phyloP scores from a whole-genome alignment of 148 eudicot species.

The Chenopodium formosanum region DNA sequence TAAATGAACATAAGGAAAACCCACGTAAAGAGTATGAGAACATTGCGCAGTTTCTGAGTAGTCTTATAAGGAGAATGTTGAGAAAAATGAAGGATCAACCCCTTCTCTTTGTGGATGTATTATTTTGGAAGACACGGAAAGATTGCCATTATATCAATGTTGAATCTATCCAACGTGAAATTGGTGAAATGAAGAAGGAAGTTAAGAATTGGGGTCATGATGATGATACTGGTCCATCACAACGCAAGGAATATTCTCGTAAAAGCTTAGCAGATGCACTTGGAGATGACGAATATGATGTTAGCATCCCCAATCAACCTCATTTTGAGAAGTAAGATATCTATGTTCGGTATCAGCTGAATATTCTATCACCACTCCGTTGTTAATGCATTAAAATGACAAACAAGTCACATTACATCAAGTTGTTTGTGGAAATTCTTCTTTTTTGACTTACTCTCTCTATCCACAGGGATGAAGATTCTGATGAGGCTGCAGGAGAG shows the following conservation, averaged over 20 bases:
- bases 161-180: slow-evolving; percentile 62
- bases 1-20: slow-evolving; percentile 77
- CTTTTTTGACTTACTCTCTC: slow-evolving; percentile 10
- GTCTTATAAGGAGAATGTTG: slow-evolving; percentile 83
- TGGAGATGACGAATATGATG: slow-evolving; percentile 95
- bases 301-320: slow-evolving; percentile 34
- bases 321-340: slow-evolving; percentile 50
- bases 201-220: slow-evolving; percentile 39
- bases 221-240: slow-evolving; percentile 48
- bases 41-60: slow-evolving; percentile 68
- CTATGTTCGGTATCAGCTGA: background rate
- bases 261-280: slow-evolving; percentile 94
- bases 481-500: slow-evolving; percentile 30
- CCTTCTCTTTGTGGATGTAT: slow-evolving; percentile 85
- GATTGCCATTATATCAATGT: slow-evolving; percentile 83
- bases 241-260: slow-evolving; percentile 41
- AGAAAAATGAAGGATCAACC: slow-evolving; percentile 88
- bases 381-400: slow-evolving; percentile 6
- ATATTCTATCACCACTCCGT: background rate
- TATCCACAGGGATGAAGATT: slow-evolving; percentile 41
- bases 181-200: slow-evolving; percentile 63
- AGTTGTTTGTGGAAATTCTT: background rate
- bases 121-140: slow-evolving; percentile 82
- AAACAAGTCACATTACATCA: background rate
- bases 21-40: slow-evolving; percentile 75